Evolutionary conservation across 2,329 filamentous ascomycete genomes (phyloP).

Genomic region (Catunica adiposa): DNA sequence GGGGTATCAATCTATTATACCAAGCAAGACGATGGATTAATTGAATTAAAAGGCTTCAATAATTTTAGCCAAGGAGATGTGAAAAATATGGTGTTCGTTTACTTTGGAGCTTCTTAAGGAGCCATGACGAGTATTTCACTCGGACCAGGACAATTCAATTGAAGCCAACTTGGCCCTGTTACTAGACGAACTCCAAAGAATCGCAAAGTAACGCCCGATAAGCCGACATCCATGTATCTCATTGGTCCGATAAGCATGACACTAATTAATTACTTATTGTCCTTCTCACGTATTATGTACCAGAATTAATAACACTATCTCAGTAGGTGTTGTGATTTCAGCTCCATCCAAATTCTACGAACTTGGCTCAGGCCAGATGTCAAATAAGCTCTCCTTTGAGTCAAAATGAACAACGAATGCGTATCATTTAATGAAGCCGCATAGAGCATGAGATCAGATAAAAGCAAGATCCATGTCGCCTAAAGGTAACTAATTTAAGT

Average conservation of each 20-base stretch:
- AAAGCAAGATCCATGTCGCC: background rate
- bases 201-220: constrained; percentile 4
- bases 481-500: background rate
- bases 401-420: constrained; percentile 4
- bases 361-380: no score
- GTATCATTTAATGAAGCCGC: background rate
- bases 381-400: background rate
- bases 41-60: no score
- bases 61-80: no score
- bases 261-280: background rate
- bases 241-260: constrained; percentile 13
- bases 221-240: background rate
- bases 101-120: no score
- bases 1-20: background rate
- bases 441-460: constrained; percentile 3
- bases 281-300: background rate
- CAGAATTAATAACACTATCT: background rate
- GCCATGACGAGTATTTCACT: background rate
- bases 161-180: constrained; percentile 2
- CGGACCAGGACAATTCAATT: background rate
- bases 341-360: no score
- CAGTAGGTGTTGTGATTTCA: background rate
- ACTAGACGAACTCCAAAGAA: constrained; percentile 1
- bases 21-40: background rate
- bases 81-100: no score